Base-by-base conservation (phyloP, 768 basidiomycete species). In the Suillus tomentosus region DNA sequence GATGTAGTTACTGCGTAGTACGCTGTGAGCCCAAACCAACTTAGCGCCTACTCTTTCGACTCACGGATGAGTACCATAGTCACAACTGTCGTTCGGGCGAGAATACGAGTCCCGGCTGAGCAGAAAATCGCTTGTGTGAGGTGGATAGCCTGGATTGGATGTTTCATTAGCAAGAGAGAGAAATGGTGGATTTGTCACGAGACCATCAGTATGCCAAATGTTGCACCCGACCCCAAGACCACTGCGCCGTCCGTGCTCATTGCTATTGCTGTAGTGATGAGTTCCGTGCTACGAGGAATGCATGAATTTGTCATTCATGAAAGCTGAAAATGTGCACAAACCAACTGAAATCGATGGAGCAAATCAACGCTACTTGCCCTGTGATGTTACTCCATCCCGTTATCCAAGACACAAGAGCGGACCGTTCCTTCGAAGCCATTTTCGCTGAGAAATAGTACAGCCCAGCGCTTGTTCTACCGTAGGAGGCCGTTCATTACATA, bases 331-430 rank as follows among this genome's bases (percentile, higher is more conserved):
- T 11, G 14, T 31, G 43, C 36, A 64, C 40, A 6, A 17, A 72
- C 73, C 71, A 73, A 11, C 65, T 48, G 62, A 62, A 71, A 13
- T 69, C 61, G 19, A 71, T 69, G 3, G 71, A 74, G 17, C 68
- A 74, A 24, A 73, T 67, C 24, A 73, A 58, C 39, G 73, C 67
- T n/a, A 71, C 65, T 51, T 74, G 71, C 13, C 73, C 67, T 1
- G 69, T 69, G 15, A 73, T 61, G 31, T 73, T 73, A n/a, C 71
- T 70, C 73, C 72, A 74, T 55, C 72, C 73, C 7, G 72, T 73
- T 57, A 72, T 68, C 69, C 72, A 73, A 40, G 68, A 72, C 37
- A 69, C 67, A 64, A 73, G 73, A 3, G 73, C 67, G 19, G 71
- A 72, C 10, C 56, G 64, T 36, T 70, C 65, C 64, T 68, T 53